Base-by-base conservation (phyloP, 2,329 filamentous ascomycete genomes). In the Salinomyces thailandicus region DNA sequence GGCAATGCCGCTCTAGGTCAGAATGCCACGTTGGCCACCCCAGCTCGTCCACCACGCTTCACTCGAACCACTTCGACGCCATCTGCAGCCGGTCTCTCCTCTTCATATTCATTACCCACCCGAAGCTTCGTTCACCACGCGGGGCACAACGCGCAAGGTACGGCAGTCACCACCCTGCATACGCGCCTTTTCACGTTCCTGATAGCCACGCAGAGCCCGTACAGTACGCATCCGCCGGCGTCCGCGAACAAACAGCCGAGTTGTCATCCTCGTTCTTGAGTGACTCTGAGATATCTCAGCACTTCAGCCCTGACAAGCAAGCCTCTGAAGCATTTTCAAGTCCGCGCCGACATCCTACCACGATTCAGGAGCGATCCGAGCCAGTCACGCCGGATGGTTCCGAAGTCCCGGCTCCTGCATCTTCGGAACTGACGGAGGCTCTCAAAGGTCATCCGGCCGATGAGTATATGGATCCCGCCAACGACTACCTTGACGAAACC, bases 141-240 rank as follows among this genome's bases (percentile, higher is more conserved):
- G 18, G 46, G 46, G 19, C 52, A 54, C 39, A 44, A 42, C 19
- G 41, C 38, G 24, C 42, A 37, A 32, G 47, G 45, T 46, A 36
- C 24, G 43, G 15, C 20, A 35, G 27, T 27, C 24, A n/a, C 12
- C 18, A 11, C 18, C 15, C 5, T 13, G n/a, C 16, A 24, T 26
- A 17, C n/a, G 15, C 7, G 19, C 16, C 11, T n/a, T n/a, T n/a
- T n/a, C n/a, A 11, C 16, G 13, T 7, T 8, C 14, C 32, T 35
- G 13, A 37, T 22, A 9, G 5, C 4, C 20, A 9, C 15, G 5
- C 67, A 78, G 53, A 69, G 73, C 48, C 45, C 26, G 50, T 57
- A 4, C 57, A 58, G 17, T 62, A 62, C 42, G 54, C 57, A n/a
- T 61, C 57, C 13, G 48, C 54, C 5, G 59, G 58, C 14, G 58